Base-by-base conservation (phyloP, 1,284 basidiomycete species). In the Exobasidium cylindrosporum region DNA sequence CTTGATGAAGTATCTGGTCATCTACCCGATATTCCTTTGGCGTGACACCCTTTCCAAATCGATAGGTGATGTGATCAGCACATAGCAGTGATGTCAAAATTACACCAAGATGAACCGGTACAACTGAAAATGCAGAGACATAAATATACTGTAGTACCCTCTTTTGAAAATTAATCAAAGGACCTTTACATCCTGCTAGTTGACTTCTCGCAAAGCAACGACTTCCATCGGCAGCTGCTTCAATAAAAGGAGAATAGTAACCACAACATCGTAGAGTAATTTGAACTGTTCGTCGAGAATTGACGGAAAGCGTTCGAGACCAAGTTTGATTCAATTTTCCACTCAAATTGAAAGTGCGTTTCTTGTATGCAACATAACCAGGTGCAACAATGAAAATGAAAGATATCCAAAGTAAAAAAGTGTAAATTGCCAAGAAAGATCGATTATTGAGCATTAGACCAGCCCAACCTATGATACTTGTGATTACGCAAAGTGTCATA, bases 11-110 rank as follows among this genome's bases (percentile, higher is more conserved):
- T 21, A 29, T 44, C 13, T 55, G 44, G 40, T 62, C 63, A 50
- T 86, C 86, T 55, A 89, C 81, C 24, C 87, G 81, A 78, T 89
- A 89, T 23, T 85, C 85, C 81, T 87, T 85, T 28, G 88, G 88
- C 81, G 86, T 89, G 83, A 89, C 85, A 43, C 88, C 88, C 81
- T 89, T 89, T 23, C 87, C 88, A 77, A 89, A 89, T 57, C 88
- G 82, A 74, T 88, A 89, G 11, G 88, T 89, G 70, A 89, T 84
- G 67, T 89, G 87, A 77, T 88, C 88, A 21, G 85, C 85, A 79
- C 87, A 89, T 44, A 89, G 80, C 54, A 90, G 78, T 13, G 85
- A 84, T 0, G 85, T 82, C 54, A 87, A 67, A 65, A 90, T 87
- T 79, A 88, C 87, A 35, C 83, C 61, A 61, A 90, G 70, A 70